Conservation (phyloP, 768 basidiomycete species). For the Russula dissimulans region DNA sequence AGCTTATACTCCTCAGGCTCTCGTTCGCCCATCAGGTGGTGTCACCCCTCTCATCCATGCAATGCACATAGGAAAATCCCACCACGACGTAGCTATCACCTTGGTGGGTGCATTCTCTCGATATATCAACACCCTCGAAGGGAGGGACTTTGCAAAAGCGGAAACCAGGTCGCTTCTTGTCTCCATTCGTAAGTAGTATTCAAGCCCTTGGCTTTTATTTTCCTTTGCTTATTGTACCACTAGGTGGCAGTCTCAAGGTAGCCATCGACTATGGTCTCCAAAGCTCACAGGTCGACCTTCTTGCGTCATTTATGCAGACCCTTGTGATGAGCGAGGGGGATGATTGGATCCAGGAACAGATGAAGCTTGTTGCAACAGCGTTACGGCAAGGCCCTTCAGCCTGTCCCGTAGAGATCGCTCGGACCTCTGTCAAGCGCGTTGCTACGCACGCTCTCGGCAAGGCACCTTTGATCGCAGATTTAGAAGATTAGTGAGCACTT, state of each 20-base stretch:
- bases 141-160: constrained; percentile 59
- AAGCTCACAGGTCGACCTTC: constrained; percentile 71
- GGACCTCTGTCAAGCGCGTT: constrained; percentile 71
- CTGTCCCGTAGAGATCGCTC: constrained; percentile 68
- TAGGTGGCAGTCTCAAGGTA: constrained; percentile 78
- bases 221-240: background rate
- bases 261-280: constrained; percentile 86
- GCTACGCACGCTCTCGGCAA: constrained; percentile 80
- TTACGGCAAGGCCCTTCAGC: constrained; percentile 58
- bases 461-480: constrained; percentile 64
- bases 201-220: background rate
- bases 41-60: constrained; percentile 88
- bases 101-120: constrained; percentile 86
- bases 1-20: constrained; percentile 36
- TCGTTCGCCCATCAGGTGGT: constrained; percentile 78
- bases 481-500: constrained; percentile 79
- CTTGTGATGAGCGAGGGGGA: constrained; percentile 96
- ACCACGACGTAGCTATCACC: constrained; percentile 78
- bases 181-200: constrained; percentile 52
- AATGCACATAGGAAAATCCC: constrained; percentile 66
- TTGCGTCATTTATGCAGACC: constrained; percentile 89
- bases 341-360: constrained; percentile 72
- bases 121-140: constrained; percentile 83
- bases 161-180: constrained; percentile 68
- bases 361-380: constrained; percentile 57